Percentiles rank a stretch among this genome's conserved stretches.
Conservation (phyloP, 345 rosid genomes). For the Anastatica hierochuntica region DNA sequence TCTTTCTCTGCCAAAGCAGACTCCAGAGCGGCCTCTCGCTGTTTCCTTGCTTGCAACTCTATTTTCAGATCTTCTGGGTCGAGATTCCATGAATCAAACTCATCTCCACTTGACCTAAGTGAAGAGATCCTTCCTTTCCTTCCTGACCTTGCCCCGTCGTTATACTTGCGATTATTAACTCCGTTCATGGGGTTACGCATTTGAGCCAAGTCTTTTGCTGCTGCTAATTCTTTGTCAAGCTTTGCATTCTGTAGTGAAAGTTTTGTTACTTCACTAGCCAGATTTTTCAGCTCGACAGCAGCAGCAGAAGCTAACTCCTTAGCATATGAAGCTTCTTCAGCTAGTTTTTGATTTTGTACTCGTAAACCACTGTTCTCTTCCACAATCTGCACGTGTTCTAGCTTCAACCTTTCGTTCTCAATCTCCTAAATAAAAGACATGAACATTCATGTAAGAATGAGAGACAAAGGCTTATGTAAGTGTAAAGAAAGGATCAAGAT, state of each 20-base stretch:
- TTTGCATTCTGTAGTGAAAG: conserved; percentile 73
- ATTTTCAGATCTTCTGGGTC: conserved; percentile 68
- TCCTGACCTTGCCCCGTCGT: conserved; percentile 52
- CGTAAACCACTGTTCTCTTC: conserved; percentile 86
- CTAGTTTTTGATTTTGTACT: conserved; percentile 81
- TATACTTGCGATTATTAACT: conserved; percentile 52
- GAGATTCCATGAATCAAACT: conserved; percentile 74
- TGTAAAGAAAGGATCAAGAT: not conserved
- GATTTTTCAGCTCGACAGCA: conserved; percentile 93
- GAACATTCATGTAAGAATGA: conserved; percentile 4
- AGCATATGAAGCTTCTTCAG: conserved; percentile 96
- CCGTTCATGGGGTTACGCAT: conserved; percentile 57
- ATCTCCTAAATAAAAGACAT: conserved; percentile 43
- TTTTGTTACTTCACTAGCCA: conserved; percentile 89
- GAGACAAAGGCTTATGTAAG: not conserved
- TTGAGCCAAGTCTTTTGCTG: conserved; percentile 62
- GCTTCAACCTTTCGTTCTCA: conserved; percentile 75
- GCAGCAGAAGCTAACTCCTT: conserved; percentile 99
- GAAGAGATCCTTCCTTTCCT: conserved; percentile 65
- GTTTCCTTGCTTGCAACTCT: conserved; percentile 91
- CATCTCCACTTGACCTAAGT: conserved; percentile 58
- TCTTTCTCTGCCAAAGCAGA: conserved; percentile 83
- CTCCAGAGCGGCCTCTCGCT: conserved; percentile 74
- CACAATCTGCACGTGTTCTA: conserved; percentile 67
- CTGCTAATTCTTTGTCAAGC: conserved; percentile 64